Evolutionary conservation across 441 rosid genomes (phyloP).

Genomic region (Gossypium schwendimanii): DNA sequence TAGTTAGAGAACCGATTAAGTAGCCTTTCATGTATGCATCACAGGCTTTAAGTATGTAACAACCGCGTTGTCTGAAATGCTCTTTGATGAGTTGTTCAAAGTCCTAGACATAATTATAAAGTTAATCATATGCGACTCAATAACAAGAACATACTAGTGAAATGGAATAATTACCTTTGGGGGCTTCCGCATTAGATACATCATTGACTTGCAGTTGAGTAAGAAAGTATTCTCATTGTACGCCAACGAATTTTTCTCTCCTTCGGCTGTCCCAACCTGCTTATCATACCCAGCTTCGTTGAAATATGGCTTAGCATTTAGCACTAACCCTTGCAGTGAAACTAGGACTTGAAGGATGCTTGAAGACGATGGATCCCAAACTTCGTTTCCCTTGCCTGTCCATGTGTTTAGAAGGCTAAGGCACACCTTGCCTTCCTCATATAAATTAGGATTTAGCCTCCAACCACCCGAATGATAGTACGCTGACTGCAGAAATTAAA

Average conservation of each 20-base stretch:
- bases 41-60: constrained; percentile 82
- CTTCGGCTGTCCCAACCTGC: constrained; percentile 93
- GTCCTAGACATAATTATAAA: constrained; percentile 38
- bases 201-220: constrained; percentile 88
- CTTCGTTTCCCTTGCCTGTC: constrained; percentile 95
- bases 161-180: constrained; percentile 58
- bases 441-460: constrained; percentile 91
- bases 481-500: constrained; percentile 54
- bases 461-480: constrained; percentile 97
- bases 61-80: constrained; percentile 77
- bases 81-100: constrained; percentile 68
- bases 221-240: constrained; percentile 91
- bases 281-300: constrained; percentile 98
- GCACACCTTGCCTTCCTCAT: constrained; percentile 95
- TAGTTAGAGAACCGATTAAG: constrained; percentile 69
- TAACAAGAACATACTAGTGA: background rate
- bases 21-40: constrained; percentile 87
- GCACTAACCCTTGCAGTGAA: constrained; percentile 92
- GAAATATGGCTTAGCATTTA: constrained; percentile 90
- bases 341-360: constrained; percentile 96
- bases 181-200: constrained; percentile 79
- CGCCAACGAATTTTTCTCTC: constrained; percentile 91
- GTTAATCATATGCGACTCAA: background rate
- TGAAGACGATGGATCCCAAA: constrained; percentile 87
- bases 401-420: constrained; percentile 97